Base-by-base conservation (phyloP, 1,139 yeast species). In the Arxiozyma slooffiae region DNA sequence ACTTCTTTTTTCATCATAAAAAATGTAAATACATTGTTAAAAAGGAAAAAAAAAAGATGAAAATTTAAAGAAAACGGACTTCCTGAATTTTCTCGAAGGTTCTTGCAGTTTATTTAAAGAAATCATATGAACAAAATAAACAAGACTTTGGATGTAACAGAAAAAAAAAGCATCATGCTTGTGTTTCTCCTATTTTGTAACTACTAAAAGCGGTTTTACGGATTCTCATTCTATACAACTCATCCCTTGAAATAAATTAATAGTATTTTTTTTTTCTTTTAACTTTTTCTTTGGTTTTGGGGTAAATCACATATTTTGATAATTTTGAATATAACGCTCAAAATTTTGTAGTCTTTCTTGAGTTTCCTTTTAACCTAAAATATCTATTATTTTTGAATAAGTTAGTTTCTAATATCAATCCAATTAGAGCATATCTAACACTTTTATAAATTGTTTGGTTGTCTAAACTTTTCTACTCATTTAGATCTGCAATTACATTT, bases 371-470 rank as follows among this genome's bases (percentile, higher is more conserved):
- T 61, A 52, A 0, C 94, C 92, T 16, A 88, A 60, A 5, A 85
- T 61, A 0, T 75, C 75, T 22, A 83, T 63, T 43, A 86, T 69
- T 7, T n/a, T 74, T 69, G 0, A 88, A 86, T 7, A 89, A 71
- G 16, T 82, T 79, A 22, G 83, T 71, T 0, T 97, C 96, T 0
- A 95, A 75, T 5, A 71, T 70, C 3, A 82, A 79, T 0, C 89
- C 95, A 8, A 89, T 75, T n/a, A 88, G 64, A 0, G 92, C 92
- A 57, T 73, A 80, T 51, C 97, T 73, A 11, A 87, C 63, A 0
- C 81, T 67, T 58, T 79, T 81, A 60, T 79, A 86, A 0, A 86
- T 67, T 7, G 37, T 22, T n/a, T 21, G 26, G 7, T 43, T 48
- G 8, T 37, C 38, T 14, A 37, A 16, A 8, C 11, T 22, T 4